Evolutionary conservation across 1,284 basidiomycete species (phyloP).

Genomic region (Sparassis latifolia): DNA sequence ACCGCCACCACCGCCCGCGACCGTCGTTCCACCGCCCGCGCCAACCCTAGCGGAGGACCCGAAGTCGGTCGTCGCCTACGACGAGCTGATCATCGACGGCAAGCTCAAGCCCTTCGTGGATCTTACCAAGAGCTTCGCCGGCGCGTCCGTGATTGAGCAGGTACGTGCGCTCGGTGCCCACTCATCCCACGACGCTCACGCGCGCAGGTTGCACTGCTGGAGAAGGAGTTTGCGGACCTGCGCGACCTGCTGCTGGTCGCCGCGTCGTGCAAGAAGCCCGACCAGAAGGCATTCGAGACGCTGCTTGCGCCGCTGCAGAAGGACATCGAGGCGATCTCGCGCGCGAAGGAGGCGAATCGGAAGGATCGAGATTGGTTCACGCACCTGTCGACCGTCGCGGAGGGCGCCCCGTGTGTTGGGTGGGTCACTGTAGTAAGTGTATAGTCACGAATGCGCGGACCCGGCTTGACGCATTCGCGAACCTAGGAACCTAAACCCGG

Average conservation of each 20-base stretch:
- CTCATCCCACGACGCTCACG: conserved; percentile 2
- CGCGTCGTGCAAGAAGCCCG: conserved; percentile 76
- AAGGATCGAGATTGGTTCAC: conserved; percentile 80
- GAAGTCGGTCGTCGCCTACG: conserved; percentile 66
- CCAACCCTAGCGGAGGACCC: conserved; percentile 39
- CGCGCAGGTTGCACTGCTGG: conserved; percentile 65
- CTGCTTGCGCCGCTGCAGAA: conserved; percentile 71
- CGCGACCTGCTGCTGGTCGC: conserved; percentile 66
- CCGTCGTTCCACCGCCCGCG: conserved; percentile 31
- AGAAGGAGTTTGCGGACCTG: conserved; percentile 65
- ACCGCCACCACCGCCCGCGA: conserved; percentile 25
- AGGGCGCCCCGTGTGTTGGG: conserved; percentile 82
- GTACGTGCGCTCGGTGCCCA: conserved; percentile 38
- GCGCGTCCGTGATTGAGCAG: conserved; percentile 66
- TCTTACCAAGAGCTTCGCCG: conserved; percentile 72
- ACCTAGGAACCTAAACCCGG: conserved; percentile 76
- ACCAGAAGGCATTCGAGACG: conserved; percentile 49
- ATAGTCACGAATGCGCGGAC: neutral
- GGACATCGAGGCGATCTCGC: conserved; percentile 71
- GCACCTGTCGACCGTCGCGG: conserved; percentile 77
- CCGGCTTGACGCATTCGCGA: too few species aligned
- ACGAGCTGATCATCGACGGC: conserved; percentile 65
- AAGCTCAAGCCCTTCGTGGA: conserved; percentile 71
- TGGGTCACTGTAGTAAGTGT: conserved; percentile 81
- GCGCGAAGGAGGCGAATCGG: conserved; percentile 79